These are phyloP conservation scores for Candida qinlingensis DNA, from an alignment of 805 yeast species.

Conservation along the genomic window DNA sequence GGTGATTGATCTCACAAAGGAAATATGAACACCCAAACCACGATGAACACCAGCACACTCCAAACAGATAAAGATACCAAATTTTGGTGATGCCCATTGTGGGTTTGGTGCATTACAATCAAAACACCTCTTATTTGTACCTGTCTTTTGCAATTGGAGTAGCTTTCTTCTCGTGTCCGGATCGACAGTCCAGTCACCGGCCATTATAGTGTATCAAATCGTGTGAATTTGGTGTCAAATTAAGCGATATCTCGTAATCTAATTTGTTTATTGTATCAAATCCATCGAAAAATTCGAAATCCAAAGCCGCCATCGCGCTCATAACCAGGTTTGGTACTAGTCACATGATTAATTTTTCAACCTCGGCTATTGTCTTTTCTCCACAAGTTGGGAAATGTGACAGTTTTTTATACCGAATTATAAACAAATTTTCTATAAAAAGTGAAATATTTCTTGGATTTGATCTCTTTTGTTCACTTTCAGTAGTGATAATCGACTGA, in stretches of 20 bases:
- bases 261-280: too few species aligned
- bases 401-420: neutral
- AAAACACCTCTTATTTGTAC: constrained; percentile 82
- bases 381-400: neutral
- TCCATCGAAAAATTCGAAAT: too few species aligned
- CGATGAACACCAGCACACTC: constrained; percentile 98
- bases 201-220: constrained; percentile 8
- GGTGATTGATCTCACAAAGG: constrained; percentile 93
- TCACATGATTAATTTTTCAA: neutral
- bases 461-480: too few species aligned
- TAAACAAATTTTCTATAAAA: neutral
- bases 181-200: constrained; percentile 79
- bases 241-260: too few species aligned
- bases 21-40: constrained; percentile 93
- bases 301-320: too few species aligned
- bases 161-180: constrained; percentile 87
- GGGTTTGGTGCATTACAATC: constrained; percentile 96
- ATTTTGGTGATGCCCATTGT: constrained; percentile 98
- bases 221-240: too few species aligned
- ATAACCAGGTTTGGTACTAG: neutral
- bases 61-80: constrained; percentile 93
- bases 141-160: constrained; percentile 70
- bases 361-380: neutral
- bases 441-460: neutral
- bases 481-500: neutral